phyloP scores from a whole-genome alignment of 2,329 filamentous ascomycete species.

The Corynespora cassiicola region DNA sequence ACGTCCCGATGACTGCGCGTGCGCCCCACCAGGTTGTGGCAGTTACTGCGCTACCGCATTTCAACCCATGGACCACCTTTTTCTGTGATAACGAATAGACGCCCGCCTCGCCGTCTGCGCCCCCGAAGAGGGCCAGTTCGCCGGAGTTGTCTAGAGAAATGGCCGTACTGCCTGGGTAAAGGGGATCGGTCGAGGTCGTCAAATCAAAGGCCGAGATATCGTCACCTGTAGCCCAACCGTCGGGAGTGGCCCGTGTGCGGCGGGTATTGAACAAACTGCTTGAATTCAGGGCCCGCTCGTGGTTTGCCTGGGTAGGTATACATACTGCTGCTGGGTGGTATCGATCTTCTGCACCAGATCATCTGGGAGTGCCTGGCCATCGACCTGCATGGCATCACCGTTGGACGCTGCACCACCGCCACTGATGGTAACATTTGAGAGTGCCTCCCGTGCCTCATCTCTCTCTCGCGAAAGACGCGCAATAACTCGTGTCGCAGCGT shows the following conservation, averaged over 20 bases:
- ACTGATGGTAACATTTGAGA: conserved; percentile 83
- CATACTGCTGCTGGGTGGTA: conserved; percentile 79
- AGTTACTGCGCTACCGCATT: conserved; percentile 71
- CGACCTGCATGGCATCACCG: conserved; percentile 92
- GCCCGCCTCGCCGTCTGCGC: conserved; percentile 75
- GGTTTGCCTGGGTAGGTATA: conserved; percentile 19
- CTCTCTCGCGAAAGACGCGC: conserved; percentile 88
- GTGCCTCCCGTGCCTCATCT: conserved; percentile 87
- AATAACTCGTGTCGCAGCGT: conserved; percentile 95
- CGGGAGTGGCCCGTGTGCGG: conserved; percentile 85
- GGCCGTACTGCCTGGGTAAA: conserved; percentile 65
- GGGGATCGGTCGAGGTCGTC: conserved; percentile 59
- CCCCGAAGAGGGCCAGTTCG: conserved; percentile 75
- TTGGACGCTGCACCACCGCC: conserved; percentile 57
- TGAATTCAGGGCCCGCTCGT: conserved; percentile 26
- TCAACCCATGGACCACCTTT: conserved; percentile 73
- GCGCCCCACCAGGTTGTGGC: conserved; percentile 69
- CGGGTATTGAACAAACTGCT: conserved; percentile 82
- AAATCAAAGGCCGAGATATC: conserved; percentile 68
- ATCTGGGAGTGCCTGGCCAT: conserved; percentile 77
- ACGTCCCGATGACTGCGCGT: conserved; percentile 75
- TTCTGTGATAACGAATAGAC: conserved; percentile 81
- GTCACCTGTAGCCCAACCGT: conserved; percentile 82
- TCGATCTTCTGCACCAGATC: conserved; percentile 76
- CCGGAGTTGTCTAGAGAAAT: conserved; percentile 66